phyloP scores from a whole-genome alignment of 805 yeast genomes.

The Scheffersomyces ergatensis region DNA sequence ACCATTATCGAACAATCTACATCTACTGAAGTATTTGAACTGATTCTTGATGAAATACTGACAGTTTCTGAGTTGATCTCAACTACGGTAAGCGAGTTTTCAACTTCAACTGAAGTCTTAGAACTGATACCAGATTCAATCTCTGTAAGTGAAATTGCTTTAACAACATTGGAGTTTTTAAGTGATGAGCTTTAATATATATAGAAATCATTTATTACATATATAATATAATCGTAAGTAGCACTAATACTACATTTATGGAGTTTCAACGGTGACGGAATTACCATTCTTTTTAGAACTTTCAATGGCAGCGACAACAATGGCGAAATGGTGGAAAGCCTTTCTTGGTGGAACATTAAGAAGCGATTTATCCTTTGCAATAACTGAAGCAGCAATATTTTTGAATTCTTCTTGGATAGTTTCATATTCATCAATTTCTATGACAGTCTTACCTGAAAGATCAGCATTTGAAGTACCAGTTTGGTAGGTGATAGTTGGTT shows the following conservation, averaged over 20 bases:
- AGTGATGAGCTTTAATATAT: neutral
- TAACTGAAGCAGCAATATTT: slow-evolving; percentile 57
- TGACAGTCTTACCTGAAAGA: slow-evolving; percentile 50
- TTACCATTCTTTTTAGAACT: slow-evolving; percentile 58
- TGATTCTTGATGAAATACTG: too few relatives aligned
- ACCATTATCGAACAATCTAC: neutral
- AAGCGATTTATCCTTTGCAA: slow-evolving; percentile 55
- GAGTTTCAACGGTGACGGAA: slow-evolving; percentile 44
- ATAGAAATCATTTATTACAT: too few relatives aligned
- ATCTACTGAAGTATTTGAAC: neutral
- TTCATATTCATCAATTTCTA: slow-evolving; percentile 44
- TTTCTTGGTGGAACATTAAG: slow-evolving; percentile 64
- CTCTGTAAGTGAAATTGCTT: neutral
- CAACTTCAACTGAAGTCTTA: neutral
- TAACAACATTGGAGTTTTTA: neutral
- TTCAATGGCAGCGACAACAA: slow-evolving; percentile 80
- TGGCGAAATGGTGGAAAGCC: slow-evolving; percentile 91
- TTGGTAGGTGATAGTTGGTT: slow-evolving; percentile 38
- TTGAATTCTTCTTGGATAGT: slow-evolving; percentile 46
- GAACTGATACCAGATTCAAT: neutral
- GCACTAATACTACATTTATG: slow-evolving; percentile 6
- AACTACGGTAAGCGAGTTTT: neutral
- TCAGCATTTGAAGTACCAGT: slow-evolving; percentile 29
- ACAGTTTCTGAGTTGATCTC: neutral
- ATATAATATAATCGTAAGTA: too few relatives aligned